Base-by-base conservation (phyloP, 129 eudicot species). In the Tanacetum coccineum region DNA sequence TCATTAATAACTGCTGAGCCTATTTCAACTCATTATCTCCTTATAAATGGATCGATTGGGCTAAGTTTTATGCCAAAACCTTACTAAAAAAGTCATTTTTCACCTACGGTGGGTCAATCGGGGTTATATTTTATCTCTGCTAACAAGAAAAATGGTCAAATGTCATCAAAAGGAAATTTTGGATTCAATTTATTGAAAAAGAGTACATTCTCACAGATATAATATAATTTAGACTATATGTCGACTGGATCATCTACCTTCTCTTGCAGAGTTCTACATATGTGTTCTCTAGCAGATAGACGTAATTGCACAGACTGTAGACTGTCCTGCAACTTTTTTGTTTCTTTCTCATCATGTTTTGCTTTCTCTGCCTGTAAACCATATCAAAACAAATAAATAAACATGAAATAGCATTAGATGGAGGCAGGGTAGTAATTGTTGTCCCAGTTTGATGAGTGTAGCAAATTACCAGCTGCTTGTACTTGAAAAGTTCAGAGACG, bases 331-430 rank as follows among this genome's bases (percentile, higher is more conserved):
- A 90, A 51, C 53, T 87, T 90, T 70, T 82, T 90, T 9, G 79
- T 68, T 78, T 90, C 97, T 79, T 90, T 90, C 72, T 90, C 97
- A 66, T 90, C 97, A 40, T 87, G 91, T 67, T 87, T 90, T 52
- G 87, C 81, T 56, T 90, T 87, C 71, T 90, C 97, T 18, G 89
- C 95, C 97, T 90, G 85, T 78, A 73, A 19, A 45, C 21, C 42
- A 61, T 25, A 42, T 17, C 4, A 50, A 21, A 61, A 12, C 20
- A 59, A 18, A 21, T 36, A 30, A 32, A 5, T 46, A 4, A 39
- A 4, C 21, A 72, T 9, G n/a, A 36, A 55, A 32, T 32, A 32
- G 10, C 42, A 36, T 36, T 36, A 50, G 3, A 54, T 1, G 13
- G 39, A 42, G 53, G 67, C 30, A 51, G 52, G 42, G 46, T n/a